Percentiles rank a stretch among this genome's conserved stretches.
Evolutionary conservation across 306 rosid genomes (phyloP).

Genomic region (barrel medic (Medicago truncatula)): DNA sequence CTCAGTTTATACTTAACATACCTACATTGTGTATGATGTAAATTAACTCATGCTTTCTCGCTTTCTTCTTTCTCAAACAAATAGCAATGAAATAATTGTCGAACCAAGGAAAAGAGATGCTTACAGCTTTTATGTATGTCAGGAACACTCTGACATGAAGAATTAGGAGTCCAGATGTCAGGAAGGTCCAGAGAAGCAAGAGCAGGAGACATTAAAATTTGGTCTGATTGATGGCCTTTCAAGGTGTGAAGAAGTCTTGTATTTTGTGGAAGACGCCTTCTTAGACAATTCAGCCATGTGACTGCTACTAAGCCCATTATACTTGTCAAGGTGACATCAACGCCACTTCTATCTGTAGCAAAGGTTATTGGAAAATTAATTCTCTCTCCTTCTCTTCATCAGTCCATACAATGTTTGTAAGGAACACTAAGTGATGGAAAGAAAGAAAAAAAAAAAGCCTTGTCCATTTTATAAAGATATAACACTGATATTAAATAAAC

Average conservation of each 20-base stretch:
- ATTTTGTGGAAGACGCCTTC: slow-evolving; percentile 44
- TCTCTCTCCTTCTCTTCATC: neutral
- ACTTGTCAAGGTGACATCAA: slow-evolving; percentile 34
- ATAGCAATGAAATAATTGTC: slow-evolving; percentile 18
- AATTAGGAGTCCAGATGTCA: slow-evolving; percentile 66
- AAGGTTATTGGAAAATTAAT: neutral
- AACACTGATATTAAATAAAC: neutral
- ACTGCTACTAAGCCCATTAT: slow-evolving; percentile 43
- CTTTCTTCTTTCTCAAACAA: slow-evolving; percentile 6
- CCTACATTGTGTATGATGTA: neutral
- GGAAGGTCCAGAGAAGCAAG: slow-evolving; percentile 78
- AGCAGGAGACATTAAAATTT: slow-evolving; percentile 73
- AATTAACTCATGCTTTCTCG: neutral
- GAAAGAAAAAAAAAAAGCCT: neutral
- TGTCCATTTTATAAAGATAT: neutral
- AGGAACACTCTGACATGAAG: slow-evolving; percentile 40
- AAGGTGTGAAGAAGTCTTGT: slow-evolving; percentile 49
- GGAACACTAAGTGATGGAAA: neutral
- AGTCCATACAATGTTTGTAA: neutral
- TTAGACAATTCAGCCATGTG: slow-evolving; percentile 48
- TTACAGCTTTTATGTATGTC: slow-evolving; percentile 49
- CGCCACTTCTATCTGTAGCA: neutral
- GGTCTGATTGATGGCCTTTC: slow-evolving; percentile 35
- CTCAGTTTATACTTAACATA: too few relatives aligned
- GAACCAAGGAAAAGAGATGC: slow-evolving; percentile 33